A percentile compares a stretch with the other conserved stretches of the same genome.
Evolutionary conservation across 1,284 basidiomycete genomes (phyloP).

Genomic region (Sphagnurus paluster): DNA sequence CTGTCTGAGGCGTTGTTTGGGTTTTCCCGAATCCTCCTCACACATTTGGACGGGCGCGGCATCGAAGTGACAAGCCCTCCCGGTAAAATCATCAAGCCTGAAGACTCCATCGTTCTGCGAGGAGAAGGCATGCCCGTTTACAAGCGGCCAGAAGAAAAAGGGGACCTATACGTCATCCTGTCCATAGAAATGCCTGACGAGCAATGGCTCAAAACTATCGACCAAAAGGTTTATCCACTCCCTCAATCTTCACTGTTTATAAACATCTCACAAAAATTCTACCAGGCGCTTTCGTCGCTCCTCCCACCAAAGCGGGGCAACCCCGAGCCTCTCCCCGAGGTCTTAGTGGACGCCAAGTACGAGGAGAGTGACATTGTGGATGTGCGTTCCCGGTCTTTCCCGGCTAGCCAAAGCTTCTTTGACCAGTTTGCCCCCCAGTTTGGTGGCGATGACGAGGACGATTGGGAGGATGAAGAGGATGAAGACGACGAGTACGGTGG

Average conservation of each 20-base stretch:
- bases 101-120: conserved; percentile 71
- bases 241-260: too few relatives aligned
- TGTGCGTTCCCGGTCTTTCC: conserved; percentile 76
- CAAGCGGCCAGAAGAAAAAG: conserved; percentile 66
- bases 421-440: conserved; percentile 72
- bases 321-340: conserved; percentile 66
- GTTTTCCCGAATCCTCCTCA: conserved; percentile 83
- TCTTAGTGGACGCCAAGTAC: conserved; percentile 71
- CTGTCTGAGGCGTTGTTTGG: conserved; percentile 92
- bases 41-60: conserved; percentile 89
- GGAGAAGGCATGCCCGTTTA: conserved; percentile 88
- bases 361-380: conserved; percentile 77
- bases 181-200: conserved; percentile 83
- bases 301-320: conserved; percentile 76
- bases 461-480: conserved; percentile 63
- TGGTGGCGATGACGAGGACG: conserved; percentile 70
- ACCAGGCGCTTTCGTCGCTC: conserved; percentile 60
- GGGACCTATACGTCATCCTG: conserved; percentile 81
- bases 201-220: conserved; percentile 64
- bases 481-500: conserved; percentile 44
- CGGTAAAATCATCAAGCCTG: conserved; percentile 75
- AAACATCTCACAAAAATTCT: not conserved
- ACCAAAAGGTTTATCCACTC: conserved; percentile 45
- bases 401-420: conserved; percentile 69
- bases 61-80: conserved; percentile 72